Percentiles rank a stretch among this genome's conserved stretches.
Evolutionary conservation across 169 alveolate species (phyloP).

Genomic region (Amoebophrya sp.): DNA sequence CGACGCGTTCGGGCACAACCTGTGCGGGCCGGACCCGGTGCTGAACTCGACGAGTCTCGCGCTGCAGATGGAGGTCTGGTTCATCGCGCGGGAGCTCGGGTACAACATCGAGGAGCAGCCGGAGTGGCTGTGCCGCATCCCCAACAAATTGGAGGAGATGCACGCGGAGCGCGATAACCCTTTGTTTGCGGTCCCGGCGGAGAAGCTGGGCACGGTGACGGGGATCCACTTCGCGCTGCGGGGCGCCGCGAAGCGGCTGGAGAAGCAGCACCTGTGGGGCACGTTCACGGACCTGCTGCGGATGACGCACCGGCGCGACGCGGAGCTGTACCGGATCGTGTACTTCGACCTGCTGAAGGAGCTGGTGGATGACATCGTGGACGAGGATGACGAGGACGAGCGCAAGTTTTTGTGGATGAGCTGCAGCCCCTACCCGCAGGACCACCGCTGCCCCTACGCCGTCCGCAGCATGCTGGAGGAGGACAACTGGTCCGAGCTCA

Average conservation of each 20-base stretch:
- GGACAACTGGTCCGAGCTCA: neutral
- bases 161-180: neutral
- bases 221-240: neutral
- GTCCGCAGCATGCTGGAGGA: neutral
- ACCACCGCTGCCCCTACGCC: conserved; percentile 3
- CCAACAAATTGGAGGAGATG: neutral
- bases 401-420: neutral
- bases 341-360: neutral
- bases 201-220: neutral
- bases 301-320: neutral
- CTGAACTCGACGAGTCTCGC: neutral
- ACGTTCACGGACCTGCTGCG: neutral
- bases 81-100: neutral
- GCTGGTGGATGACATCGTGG: neutral
- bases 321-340: neutral
- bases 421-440: neutral
- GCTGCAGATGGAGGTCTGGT: neutral
- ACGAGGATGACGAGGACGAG: neutral
- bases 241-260: neutral
- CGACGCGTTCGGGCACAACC: neutral
- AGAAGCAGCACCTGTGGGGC: conserved; percentile 1
- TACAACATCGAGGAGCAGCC: neutral
- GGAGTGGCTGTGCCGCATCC: neutral
- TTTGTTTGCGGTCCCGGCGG: neutral
- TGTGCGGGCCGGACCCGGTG: neutral